phyloP scores from a whole-genome alignment of 306 rosid genomes.

The Quercus berberidifolia region DNA sequence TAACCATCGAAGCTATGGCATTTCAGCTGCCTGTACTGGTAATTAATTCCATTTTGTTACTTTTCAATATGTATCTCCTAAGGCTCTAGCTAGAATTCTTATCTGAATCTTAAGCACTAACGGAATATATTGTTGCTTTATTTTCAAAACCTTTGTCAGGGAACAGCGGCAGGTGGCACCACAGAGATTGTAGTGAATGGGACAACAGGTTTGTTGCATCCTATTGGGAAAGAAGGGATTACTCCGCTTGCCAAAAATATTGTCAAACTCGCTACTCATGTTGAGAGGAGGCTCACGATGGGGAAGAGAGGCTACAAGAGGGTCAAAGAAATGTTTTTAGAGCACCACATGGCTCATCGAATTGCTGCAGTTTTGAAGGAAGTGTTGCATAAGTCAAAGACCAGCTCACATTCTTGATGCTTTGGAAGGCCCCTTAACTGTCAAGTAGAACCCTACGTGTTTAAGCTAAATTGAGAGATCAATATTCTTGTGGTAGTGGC shows the following conservation, averaged over 20 bases:
- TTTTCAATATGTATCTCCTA: not conserved
- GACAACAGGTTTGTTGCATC: conserved; percentile 78
- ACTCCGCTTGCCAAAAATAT: conserved; percentile 70
- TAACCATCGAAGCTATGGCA: conserved; percentile 86
- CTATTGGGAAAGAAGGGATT: conserved; percentile 73
- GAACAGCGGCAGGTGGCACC: conserved; percentile 93
- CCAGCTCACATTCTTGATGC: conserved; percentile 29
- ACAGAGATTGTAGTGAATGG: conserved; percentile 88
- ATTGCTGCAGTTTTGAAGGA: conserved; percentile 77
- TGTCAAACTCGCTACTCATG: conserved; percentile 76
- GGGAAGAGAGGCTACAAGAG: conserved; percentile 78
- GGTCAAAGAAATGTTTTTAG: conserved; percentile 78
- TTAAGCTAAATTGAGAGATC: not conserved
- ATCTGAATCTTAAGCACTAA: not conserved
- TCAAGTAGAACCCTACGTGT: not conserved
- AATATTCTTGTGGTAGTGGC: not conserved
- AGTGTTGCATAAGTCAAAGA: conserved; percentile 56
- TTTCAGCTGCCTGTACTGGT: conserved; percentile 88
- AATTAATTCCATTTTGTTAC: conserved; percentile 12
- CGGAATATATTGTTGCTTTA: not conserved
- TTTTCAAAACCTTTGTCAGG: conserved; percentile 38
- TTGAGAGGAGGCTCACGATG: conserved; percentile 85
- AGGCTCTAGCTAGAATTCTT: not conserved
- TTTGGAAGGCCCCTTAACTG: not conserved
- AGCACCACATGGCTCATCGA: conserved; percentile 80